Evolutionary conservation across 106 monocot species (phyloP).

Genomic region (Phalaenopsis equestris): DNA sequence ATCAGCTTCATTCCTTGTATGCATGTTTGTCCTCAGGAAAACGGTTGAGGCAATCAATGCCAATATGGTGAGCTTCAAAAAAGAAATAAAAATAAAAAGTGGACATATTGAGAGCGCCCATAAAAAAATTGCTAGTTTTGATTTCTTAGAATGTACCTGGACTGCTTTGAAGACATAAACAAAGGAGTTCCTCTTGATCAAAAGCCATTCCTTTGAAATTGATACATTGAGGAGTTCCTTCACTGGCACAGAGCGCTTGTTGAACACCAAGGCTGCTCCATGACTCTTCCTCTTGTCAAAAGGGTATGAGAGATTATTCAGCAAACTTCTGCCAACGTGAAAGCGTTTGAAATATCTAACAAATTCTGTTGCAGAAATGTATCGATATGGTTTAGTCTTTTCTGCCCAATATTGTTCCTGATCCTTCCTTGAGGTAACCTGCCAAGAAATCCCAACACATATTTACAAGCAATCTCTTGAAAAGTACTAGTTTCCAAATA

Average conservation of each 20-base stretch:
- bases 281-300: conserved; percentile 49
- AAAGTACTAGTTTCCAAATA: too few relatives aligned
- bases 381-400: conserved; percentile 41
- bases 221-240: conserved; percentile 59
- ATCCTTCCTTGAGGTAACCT: conserved; percentile 86
- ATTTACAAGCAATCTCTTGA: neutral
- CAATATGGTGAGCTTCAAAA: conserved; percentile 39
- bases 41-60: conserved; percentile 56
- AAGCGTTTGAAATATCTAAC: conserved; percentile 31
- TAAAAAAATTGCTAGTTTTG: neutral
- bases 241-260: conserved; percentile 31
- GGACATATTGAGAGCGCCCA: neutral
- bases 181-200: conserved; percentile 75
- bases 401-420: conserved; percentile 84
- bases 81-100: neutral
- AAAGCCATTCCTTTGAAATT: conserved; percentile 70
- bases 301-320: conserved; percentile 44
- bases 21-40: conserved; percentile 53
- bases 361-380: conserved; percentile 61
- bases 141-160: conserved; percentile 27
- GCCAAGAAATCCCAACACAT: neutral
- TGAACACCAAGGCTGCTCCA: conserved; percentile 46
- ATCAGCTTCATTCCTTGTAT: conserved; percentile 22
- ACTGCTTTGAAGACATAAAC: conserved; percentile 69
- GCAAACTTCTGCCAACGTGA: conserved; percentile 43